Base-by-base conservation (phyloP, 139 green algal species). In the Closterium sp. region DNA sequence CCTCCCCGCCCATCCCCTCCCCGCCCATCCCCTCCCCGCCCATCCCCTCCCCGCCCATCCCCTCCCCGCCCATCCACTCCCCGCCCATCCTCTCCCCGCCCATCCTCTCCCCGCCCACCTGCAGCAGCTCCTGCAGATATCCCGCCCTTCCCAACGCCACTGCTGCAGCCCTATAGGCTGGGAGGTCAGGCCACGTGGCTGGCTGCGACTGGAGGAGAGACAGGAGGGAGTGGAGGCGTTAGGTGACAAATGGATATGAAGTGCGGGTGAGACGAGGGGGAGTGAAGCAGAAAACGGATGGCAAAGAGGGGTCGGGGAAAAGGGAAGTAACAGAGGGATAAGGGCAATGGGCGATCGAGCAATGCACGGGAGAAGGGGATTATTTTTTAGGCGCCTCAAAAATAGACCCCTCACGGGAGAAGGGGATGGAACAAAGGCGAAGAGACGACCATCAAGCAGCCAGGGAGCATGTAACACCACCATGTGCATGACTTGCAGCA, bases 111-210 rank as follows among this genome's bases (percentile, higher is more conserved):
- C 69, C 23, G 9, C 69, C 69, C 25, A 91, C 88, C 88, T 91
- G 34, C 28, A 91, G 88, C 31, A 91, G 88, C 64, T 91, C 38
- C 31, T 33, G n/a, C 23, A 91, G 55, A n/a, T 33, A 87, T 28
- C 88, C 88, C 83, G 88, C 88, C 38, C 66, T 34, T 31, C 88
- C 88, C 28, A 91, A 28, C 21, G 83, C 88, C 81, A 88, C 43
- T 10, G 88, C 88, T 36, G 66, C 64, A 10, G 88, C 88, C 10
- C 34, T 33, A 28, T 89, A 91, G 16, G 88, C 88, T 31, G 83
- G 81, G 31, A 87, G 33, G 83, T 91, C 88, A n/a, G 88, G 88
- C 88, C 88, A 91, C 64, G 88, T 88, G 23, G 23, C 6, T 7
- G 36, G 43, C 6, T 33, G 28, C 28, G 85, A 84, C 88, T 91